Evolutionary conservation across 805 yeast species (phyloP).

Genomic region (Saccharomycopsis guyanensis): DNA sequence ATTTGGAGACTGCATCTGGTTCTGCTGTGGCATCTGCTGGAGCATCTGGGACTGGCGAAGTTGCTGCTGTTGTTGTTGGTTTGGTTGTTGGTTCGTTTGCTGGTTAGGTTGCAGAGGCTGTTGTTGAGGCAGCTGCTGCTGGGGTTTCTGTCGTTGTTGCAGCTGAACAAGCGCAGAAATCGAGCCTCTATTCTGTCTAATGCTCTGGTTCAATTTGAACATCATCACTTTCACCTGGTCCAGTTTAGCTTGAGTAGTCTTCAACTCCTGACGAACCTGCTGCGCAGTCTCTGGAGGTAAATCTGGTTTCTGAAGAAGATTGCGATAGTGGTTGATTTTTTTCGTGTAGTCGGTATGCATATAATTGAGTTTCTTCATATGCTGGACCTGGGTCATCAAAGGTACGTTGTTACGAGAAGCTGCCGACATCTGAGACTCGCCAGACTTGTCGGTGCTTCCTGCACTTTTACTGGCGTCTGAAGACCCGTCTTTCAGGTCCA

Average conservation of each 20-base stretch:
- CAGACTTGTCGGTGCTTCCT: too few species aligned
- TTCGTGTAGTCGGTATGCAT: conserved; percentile 13
- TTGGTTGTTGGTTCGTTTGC: conserved; percentile 14
- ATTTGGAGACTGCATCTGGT: not conserved
- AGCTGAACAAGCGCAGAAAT: conserved; percentile 19
- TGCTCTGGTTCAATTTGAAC: conserved; percentile 16
- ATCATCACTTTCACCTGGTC: conserved; percentile 22
- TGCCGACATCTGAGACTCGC: too few species aligned
- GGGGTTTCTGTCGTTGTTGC: conserved; percentile 14
- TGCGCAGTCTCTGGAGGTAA: conserved; percentile 27
- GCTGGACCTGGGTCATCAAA: conserved; percentile 8
- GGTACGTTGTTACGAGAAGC: conserved; percentile 2
- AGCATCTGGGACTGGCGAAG: not conserved
- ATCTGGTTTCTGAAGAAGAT: conserved; percentile 26
- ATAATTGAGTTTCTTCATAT: conserved; percentile 8
- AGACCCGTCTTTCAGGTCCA: too few species aligned
- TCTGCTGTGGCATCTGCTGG: conserved; percentile 13
- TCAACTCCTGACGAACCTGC: conserved; percentile 27
- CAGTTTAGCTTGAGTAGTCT: conserved; percentile 26
- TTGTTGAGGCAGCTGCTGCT: conserved; percentile 24
- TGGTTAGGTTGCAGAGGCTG: conserved; percentile 24
- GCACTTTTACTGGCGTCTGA: too few species aligned
- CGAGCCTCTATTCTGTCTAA: conserved; percentile 16
- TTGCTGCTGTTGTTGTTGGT: conserved; percentile 20
- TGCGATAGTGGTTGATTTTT: conserved; percentile 23